Base-by-base conservation (phyloP, 306 rosid genomes). In the Cucurbita maxima region DNA sequence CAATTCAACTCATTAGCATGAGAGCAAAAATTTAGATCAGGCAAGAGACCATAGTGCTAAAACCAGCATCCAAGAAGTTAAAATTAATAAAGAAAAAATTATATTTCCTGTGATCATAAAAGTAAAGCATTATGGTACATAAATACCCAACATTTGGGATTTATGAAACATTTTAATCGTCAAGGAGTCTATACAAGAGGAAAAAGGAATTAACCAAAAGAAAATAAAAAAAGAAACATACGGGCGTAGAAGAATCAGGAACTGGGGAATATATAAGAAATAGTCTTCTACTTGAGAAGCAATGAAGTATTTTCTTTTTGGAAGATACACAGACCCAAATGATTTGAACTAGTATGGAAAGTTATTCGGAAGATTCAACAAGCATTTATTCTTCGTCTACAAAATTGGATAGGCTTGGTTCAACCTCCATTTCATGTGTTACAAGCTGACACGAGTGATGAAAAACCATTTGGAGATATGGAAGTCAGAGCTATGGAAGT, bases 1-100 rank as follows among this genome's bases (percentile, higher is more conserved):
- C 75, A 60, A 54, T 79, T 60, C 70, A 85, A 58, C 25, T 50
- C 58, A 8, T 66, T 66, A 79, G 53, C 76, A 84, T 71, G 16
- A 38, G 63, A 57, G 72, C 58, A 61, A 13, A 56, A 40, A 63
- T 54, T 64, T 69, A 56, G 67, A 74, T 57, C 58, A 30, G 16
- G 61, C 38, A 19, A 76, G 40, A 78, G 19, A 60, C 59, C 48
- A 71, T 30, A 10, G 53, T 72, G 22, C 60, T 55, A 72, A 54
- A 72, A 2, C 38, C 52, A 56, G 40, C 20, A 56, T n/a, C 10
- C 52, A 25, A 54, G 76, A 72, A 37, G 15, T 51, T 71, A 13
- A 71, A 48, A 30, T 15, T 30, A 30, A 30, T 30, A 30, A 14
- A 50, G 13, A 50, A 14, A 71, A 16, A 50, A 30, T 0, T 8